Evolutionary conservation across 805 yeast species (phyloP).

Genomic region (Ogataea glucozyma): DNA sequence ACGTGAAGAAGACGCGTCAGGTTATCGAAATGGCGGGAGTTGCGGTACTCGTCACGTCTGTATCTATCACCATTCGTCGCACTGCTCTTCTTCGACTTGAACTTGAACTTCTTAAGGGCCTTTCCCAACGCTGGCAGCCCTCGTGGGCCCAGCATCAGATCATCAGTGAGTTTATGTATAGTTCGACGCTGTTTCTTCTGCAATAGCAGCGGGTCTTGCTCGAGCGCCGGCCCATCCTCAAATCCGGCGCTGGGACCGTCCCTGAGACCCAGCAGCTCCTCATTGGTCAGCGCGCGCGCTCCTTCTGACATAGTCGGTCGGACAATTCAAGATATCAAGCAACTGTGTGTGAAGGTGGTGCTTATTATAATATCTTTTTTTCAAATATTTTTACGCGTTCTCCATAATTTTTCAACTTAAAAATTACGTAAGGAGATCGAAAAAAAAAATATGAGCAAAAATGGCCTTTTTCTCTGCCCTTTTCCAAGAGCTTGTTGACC

Average conservation of each 20-base stretch:
- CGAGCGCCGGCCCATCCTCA: background rate
- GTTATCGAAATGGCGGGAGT: conserved; percentile 51
- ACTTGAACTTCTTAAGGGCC: conserved; percentile 37
- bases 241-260: conserved; percentile 9
- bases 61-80: conserved; percentile 28
- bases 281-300: conserved; percentile 29
- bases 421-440: too few relatives aligned
- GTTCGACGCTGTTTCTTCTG: conserved; percentile 28
- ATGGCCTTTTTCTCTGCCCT: too few relatives aligned
- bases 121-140: conserved; percentile 58
- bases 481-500: too few relatives aligned
- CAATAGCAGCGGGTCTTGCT: background rate
- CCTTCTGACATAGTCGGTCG: conserved; percentile 1
- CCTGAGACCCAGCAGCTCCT: conserved; percentile 31
- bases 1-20: conserved; percentile 49
- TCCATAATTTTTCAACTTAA: background rate
- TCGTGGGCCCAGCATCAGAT: conserved; percentile 48
- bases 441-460: too few relatives aligned
- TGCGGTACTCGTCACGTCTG: conserved; percentile 21
- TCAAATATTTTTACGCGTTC: conserved; percentile 2
- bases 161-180: conserved; percentile 51
- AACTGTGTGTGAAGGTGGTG: too few relatives aligned
- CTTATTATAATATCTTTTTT: too few relatives aligned
- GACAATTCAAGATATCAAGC: background rate
- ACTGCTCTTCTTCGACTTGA: conserved; percentile 28